Base-by-base conservation (phyloP, 2,329 filamentous ascomycete species). In the Scedosporium apiospermum region DNA sequence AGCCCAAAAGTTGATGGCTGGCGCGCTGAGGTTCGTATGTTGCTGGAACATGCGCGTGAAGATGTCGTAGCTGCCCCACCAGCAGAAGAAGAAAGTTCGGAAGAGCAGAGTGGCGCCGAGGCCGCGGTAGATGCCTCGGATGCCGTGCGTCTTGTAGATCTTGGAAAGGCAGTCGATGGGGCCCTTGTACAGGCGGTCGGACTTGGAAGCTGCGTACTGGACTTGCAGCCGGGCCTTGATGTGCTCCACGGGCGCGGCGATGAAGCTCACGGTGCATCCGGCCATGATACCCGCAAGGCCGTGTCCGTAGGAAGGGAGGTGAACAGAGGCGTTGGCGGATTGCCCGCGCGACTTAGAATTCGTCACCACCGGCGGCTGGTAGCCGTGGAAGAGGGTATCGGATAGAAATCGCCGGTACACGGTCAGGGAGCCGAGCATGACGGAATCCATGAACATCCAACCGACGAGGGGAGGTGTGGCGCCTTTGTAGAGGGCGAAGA, bases 381-480 rank as follows among this genome's bases (percentile, higher is more conserved):
- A 57, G 38, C 10, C 10, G 10, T 30, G 57, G 76, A 95, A 97
- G 69, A 97, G 77, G 68, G 91, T 83, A 70, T 95, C 88, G 66
- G 89, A 88, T 16, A 98, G 79, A 57, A 97, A 75, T 58, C 90
- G 88, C 44, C 93, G 89, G 78, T 98, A 98, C 59, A 96, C 83
- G 26, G 90, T 96, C 67, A 99, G 80, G 18, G 90, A 96, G 51
- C 95, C 95, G 41, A 98, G 83, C 93, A 98, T 96, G 64, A 88
- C 73, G 51, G 79, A 83, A 78, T 99, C 95, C 93, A 98, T 98
- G 71, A 96, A 91, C 89, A 98, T 96, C 95, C 95, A 98, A 69
- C 95, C 95, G 60, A 97, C 86, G 58, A 98, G 80, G 61, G 95
- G 95, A 63, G 93, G 93, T 30, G 90, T 91, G 10, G 92, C 92